phyloP scores from a whole-genome alignment of 805 yeast species.

The Diddensiella transvaalensis region DNA sequence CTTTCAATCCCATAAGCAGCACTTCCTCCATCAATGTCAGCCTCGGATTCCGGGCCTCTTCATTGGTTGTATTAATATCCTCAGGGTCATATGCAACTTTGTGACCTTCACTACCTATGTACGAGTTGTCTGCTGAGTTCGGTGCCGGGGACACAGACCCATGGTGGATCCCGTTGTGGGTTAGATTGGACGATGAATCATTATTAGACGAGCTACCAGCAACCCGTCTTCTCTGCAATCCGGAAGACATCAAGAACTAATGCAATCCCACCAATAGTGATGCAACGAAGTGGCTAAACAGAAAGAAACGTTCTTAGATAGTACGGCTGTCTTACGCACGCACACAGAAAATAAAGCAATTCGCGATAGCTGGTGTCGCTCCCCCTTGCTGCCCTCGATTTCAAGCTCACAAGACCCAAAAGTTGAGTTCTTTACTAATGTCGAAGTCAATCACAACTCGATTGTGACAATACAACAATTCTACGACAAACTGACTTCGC shows the following conservation, averaged over 20 bases:
- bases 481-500: too few relatives aligned
- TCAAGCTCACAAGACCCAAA: too few relatives aligned
- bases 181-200: conserved; percentile 8
- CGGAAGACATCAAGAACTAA: conserved; percentile 15
- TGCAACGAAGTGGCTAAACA: too few relatives aligned
- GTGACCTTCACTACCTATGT: conserved; percentile 38
- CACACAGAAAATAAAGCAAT: too few relatives aligned
- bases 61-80: conserved; percentile 47
- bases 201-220: conserved; percentile 18
- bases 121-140: background rate
- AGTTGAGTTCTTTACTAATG: too few relatives aligned
- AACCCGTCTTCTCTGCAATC: conserved; percentile 29
- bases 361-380: too few relatives aligned
- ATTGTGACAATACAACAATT: too few relatives aligned
- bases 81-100: conserved; percentile 80
- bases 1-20: conserved; percentile 85
- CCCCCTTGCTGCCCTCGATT: too few relatives aligned
- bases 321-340: too few relatives aligned
- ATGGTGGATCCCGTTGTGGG: conserved; percentile 2
- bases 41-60: conserved; percentile 55
- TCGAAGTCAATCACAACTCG: too few relatives aligned
- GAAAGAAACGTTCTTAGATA: too few relatives aligned
- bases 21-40: conserved; percentile 97
- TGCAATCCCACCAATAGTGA: background rate
- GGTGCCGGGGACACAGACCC: conserved; percentile 1